phyloP scores from a whole-genome alignment of 345 rosid species.

The Pseudoturritis turrita region DNA sequence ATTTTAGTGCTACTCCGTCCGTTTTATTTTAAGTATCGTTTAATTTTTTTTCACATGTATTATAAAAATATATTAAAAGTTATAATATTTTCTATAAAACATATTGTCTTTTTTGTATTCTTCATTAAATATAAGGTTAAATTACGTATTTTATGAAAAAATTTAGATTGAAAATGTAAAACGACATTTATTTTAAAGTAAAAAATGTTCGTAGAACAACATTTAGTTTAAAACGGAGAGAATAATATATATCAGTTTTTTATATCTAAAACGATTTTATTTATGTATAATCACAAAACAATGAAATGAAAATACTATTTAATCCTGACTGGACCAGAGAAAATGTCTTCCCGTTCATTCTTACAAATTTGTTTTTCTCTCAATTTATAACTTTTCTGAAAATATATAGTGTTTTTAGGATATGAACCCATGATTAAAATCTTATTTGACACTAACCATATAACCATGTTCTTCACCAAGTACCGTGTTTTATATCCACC shows the following conservation, averaged over 20 bases:
- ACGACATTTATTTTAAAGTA: no score
- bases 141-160: no score
- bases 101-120: no score
- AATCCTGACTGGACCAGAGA: not conserved
- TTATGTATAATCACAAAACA: not conserved
- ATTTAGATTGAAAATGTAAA: no score
- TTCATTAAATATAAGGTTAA: no score
- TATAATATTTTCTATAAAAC: no score
- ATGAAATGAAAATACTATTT: not conserved
- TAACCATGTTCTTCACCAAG: slow-evolving; percentile 2
- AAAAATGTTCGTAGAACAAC: no score
- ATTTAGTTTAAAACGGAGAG: no score
- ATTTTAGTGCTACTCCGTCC: not conserved
- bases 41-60: no score
- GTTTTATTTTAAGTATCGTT: no score
- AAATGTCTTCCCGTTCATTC: not conserved
- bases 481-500: not conserved
- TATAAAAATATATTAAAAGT: no score
- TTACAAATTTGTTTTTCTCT: not conserved
- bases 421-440: not conserved
- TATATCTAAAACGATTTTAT: not conserved
- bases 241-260: no score
- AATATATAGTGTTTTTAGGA: not conserved
- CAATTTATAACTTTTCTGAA: not conserved
- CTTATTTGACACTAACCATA: not conserved